Evolutionary conservation across 352 stramenopile genomes (phyloP).

Genomic region (Pythium insidiosum): DNA sequence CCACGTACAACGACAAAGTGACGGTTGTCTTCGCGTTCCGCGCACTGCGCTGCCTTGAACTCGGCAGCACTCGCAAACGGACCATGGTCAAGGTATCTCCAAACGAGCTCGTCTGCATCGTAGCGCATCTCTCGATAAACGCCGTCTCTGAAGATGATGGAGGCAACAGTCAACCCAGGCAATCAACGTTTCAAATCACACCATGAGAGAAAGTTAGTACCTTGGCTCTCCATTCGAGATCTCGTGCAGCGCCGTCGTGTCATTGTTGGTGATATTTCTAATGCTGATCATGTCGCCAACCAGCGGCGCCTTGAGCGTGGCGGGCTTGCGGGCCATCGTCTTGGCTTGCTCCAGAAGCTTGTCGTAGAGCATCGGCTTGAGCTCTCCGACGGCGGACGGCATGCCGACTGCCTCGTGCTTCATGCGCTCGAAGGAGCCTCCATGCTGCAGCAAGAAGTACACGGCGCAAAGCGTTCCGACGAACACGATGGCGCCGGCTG

Average conservation of each 20-base stretch:
- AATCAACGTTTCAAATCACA: background rate
- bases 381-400: slow-evolving; percentile 39
- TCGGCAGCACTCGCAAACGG: slow-evolving; percentile 33
- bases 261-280: slow-evolving; percentile 28
- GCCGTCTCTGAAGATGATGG: slow-evolving; percentile 19
- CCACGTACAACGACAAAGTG: slow-evolving; percentile 51
- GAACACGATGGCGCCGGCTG: slow-evolving; percentile 78
- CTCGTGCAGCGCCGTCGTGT: slow-evolving; percentile 25
- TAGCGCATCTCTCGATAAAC: slow-evolving; percentile 55
- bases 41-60: slow-evolving; percentile 31
- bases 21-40: slow-evolving; percentile 22
- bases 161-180: too few relatives aligned
- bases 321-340: slow-evolving; percentile 25
- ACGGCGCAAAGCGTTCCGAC: slow-evolving; percentile 70
- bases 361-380: slow-evolving; percentile 84
- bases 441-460: slow-evolving; percentile 76
- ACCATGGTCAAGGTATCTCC: slow-evolving; percentile 55
- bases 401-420: slow-evolving; percentile 63
- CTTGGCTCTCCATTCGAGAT: slow-evolving; percentile 39
- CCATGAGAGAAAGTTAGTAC: slow-evolving; percentile 8
- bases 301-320: slow-evolving; percentile 23
- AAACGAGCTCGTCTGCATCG: slow-evolving; percentile 75
- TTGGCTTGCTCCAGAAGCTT: slow-evolving; percentile 58
- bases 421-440: slow-evolving; percentile 88
- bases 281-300: slow-evolving; percentile 32